Evolutionary conservation across 1,284 basidiomycete genomes (phyloP), one percentile per base, ranked within the genome.

Genomic region (Ceratobasidium sp.): DNA sequence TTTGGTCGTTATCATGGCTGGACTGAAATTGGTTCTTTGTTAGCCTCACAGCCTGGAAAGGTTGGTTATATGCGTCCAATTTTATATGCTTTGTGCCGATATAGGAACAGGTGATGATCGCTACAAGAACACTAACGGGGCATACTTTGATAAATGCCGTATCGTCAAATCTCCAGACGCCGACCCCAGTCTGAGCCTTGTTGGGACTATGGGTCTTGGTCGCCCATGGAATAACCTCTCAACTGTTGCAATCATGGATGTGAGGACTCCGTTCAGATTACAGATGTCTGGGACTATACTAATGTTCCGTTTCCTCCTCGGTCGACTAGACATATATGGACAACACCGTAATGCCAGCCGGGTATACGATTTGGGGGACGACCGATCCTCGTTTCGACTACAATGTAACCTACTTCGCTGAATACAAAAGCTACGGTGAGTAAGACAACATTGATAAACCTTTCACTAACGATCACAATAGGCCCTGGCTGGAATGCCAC

Each of bases 101-200:
- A 44, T 42, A 13, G 23, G 16, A 6, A 21, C 6, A 66, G 62
- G 33, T 47, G 49, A 29, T 46, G 46, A 44, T 47, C 58, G 72
- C 69, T 46, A 72, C 19, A 41, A 52, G 16, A 66, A 84, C 71
- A 79, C 80, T 13, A 87, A 85, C 62, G 87, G 87, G 1, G 85
- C 83, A 5, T 88, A 87, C 74, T 83, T 88, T 42, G 74, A 80
- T 1, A 76, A 85, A 71, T 86, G 86, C 0, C 78, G 72, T 0
- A 84, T 88, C 70, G 84, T 87, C n/a, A 80, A 87, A 85, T 87
- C 85, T 25, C 84, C 85, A 0, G 85, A 87, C 75, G 85, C 84
- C 1, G 83, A 84, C 73, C 74, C 78, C 1, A 82, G 82, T 0
- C 78, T 81, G 0, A 75, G 79, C 13, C 85, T 84, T 0, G 72